Conservation (phyloP, 257 asterid species). For the Gardenia jasminoides region DNA sequence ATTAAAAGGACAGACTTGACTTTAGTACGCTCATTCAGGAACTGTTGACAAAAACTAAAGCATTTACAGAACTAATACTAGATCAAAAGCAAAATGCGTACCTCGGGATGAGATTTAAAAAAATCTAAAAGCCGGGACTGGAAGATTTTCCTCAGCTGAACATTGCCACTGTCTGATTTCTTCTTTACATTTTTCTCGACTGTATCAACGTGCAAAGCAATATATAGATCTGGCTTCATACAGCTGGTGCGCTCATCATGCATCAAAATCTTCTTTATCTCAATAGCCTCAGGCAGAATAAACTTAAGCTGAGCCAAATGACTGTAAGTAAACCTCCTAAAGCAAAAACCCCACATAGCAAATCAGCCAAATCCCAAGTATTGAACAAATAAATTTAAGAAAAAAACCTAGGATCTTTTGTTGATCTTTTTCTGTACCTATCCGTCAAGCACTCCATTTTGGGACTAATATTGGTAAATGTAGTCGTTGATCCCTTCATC, state of each 20-base stretch:
- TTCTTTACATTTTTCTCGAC: slow-evolving; percentile 30
- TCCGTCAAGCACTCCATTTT: slow-evolving; percentile 65
- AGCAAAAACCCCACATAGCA: not conserved
- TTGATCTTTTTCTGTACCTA: slow-evolving; percentile 41
- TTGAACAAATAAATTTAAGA: not conserved
- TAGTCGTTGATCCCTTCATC: slow-evolving; percentile 49
- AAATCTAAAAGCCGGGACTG: slow-evolving; percentile 56
- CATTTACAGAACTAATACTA: not conserved
- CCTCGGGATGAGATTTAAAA: slow-evolving; percentile 71
- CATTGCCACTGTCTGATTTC: slow-evolving; percentile 39
- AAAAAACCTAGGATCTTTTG: not conserved
- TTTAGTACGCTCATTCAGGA: not conserved
- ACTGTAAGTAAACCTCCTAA: slow-evolving; percentile 65
- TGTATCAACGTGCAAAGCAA: slow-evolving; percentile 33
- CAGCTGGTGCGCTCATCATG: slow-evolving; percentile 68
- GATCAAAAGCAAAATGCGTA: slow-evolving; percentile 18
- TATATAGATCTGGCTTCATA: slow-evolving; percentile 64
- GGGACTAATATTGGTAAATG: slow-evolving; percentile 58
- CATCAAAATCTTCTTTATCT: slow-evolving; percentile 52
- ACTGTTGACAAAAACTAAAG: slow-evolving; percentile 3
- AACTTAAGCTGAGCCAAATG: slow-evolving; percentile 85
- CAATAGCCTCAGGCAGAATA: slow-evolving; percentile 76
- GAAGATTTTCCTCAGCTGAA: slow-evolving; percentile 60
- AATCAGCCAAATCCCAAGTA: not conserved
- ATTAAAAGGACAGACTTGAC: not conserved